Evolutionary conservation across 306 rosid species (phyloP).

Genomic region (Vigna radiata): DNA sequence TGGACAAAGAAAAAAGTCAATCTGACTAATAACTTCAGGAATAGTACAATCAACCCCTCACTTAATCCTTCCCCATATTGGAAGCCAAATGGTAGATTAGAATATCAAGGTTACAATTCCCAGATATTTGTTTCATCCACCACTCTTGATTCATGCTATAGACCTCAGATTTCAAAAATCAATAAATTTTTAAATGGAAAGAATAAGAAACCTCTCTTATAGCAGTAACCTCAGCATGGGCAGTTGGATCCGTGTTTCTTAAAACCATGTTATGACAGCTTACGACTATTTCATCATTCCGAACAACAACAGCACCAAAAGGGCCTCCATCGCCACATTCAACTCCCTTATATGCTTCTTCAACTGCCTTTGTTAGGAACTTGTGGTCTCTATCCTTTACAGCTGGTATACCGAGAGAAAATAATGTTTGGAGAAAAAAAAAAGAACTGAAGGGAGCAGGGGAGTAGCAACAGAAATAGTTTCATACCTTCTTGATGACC

Average conservation of each 20-base stretch:
- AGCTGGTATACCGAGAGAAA: conserved; percentile 52
- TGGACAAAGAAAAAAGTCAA: neutral
- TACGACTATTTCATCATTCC: conserved; percentile 78
- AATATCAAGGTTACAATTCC: conserved; percentile 10
- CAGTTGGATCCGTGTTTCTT: conserved; percentile 78
- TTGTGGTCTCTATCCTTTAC: conserved; percentile 79
- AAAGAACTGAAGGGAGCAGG: neutral
- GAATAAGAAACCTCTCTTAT: conserved; percentile 70
- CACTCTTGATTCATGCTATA: neutral
- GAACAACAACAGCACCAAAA: conserved; percentile 85
- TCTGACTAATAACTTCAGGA: neutral
- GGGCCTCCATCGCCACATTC: conserved; percentile 88
- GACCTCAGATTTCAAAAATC: conserved; percentile 28
- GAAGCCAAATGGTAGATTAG: neutral
- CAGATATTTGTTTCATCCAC: neutral
- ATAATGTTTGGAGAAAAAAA: neutral
- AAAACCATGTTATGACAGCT: conserved; percentile 89
- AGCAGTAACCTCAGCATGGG: conserved; percentile 90
- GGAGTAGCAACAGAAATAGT: neutral
- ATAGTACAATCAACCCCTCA: conserved; percentile 4
- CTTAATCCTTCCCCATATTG: neutral
- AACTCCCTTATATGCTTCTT: conserved; percentile 88
- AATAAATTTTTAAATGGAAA: conserved; percentile 15
- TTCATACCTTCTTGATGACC: conserved; percentile 69
- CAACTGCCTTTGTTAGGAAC: conserved; percentile 71